Base-by-base conservation (phyloP, 441 rosid genomes). In the Macaranga tanarius region DNA sequence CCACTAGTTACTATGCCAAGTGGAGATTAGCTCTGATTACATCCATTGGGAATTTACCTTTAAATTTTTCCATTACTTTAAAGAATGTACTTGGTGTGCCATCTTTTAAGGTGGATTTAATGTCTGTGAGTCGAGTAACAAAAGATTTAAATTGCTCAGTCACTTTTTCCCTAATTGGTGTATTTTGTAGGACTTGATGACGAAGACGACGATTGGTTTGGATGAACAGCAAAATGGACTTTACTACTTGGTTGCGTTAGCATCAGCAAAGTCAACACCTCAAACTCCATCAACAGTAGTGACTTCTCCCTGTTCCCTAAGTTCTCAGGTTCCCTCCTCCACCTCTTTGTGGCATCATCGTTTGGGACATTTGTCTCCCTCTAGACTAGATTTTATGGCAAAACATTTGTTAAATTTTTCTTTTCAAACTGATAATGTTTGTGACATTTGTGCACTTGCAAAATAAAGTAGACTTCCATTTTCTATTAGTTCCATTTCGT, bases 51-150 rank as follows among this genome's bases (percentile, higher is more conserved):
- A 34, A 17, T 56, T 63, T 63, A 52, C 51, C 25, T 13, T 22
- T 57, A 0, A 52, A 47, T 47, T 40, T 20, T 17, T 2, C 0
- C 54, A 2, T 61, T 23, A 34, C 10, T 31, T 31, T 62, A 17
- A 34, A 62, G 1, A 34, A 62, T 31, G 47, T 62, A 3, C 47
- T 62, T 61, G 3, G 25, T 10, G 52, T 69, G 31, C 75, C 75
- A 44, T 56, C 11, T 12, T 70, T 4, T 42, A 42, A 42, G 10
- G 45, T 42, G 6, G 45, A 42, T 42, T 42, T 42, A 42, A 42
- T 42, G 45, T 42, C 45, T 42, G 45, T 42, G 6, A 42, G 45
- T 42, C 45, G 45, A 42, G 10, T 42, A 4, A 42, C 45, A 42
- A 42, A 42, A 42, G 45, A 42, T 42, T 42, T 42, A 42, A 42